A percentile compares a stretch with the other conserved stretches of the same genome.
phyloP scores from a whole-genome alignment of 805 yeast genomes.

The Kodamaea leandrae region DNA sequence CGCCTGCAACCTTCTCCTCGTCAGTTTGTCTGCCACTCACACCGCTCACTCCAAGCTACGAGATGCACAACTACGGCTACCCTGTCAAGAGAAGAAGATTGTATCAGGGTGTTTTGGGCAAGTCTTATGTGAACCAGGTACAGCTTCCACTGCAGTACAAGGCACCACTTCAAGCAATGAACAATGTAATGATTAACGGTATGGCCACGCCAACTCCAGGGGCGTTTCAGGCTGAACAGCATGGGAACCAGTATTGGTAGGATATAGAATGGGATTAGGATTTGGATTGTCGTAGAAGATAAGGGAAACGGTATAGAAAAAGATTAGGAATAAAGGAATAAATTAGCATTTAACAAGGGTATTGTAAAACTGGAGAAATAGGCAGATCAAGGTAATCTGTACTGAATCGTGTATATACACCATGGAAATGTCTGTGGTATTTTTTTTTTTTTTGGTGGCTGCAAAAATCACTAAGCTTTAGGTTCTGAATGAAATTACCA shows the following conservation, averaged over 20 bases:
- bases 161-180: not conserved
- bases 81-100: constrained; percentile 10
- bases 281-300: too few relatives aligned
- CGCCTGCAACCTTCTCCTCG: constrained; percentile 4
- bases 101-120: constrained; percentile 6
- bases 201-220: constrained; percentile 1
- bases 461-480: not conserved
- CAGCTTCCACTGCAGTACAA: constrained; percentile 2
- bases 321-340: not conserved
- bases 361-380: not conserved
- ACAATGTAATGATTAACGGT: not conserved
- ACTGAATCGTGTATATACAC: too few relatives aligned
- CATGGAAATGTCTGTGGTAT: too few relatives aligned
- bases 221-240: not conserved
- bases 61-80: constrained; percentile 9
- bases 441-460: not conserved
- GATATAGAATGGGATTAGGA: constrained; percentile 1
- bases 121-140: not conserved
- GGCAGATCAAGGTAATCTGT: too few relatives aligned
- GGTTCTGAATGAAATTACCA: too few relatives aligned
- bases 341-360: not conserved
- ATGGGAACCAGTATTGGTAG: constrained; percentile 2
- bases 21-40: constrained; percentile 18
- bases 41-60: constrained; percentile 21
- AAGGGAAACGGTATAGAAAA: too few relatives aligned